Percentiles rank a stretch among this genome's conserved stretches.
These are phyloP conservation scores for Eimeria acervulina DNA, from an alignment of 169 alveolate genomes.

Conservation along the genomic window DNA sequence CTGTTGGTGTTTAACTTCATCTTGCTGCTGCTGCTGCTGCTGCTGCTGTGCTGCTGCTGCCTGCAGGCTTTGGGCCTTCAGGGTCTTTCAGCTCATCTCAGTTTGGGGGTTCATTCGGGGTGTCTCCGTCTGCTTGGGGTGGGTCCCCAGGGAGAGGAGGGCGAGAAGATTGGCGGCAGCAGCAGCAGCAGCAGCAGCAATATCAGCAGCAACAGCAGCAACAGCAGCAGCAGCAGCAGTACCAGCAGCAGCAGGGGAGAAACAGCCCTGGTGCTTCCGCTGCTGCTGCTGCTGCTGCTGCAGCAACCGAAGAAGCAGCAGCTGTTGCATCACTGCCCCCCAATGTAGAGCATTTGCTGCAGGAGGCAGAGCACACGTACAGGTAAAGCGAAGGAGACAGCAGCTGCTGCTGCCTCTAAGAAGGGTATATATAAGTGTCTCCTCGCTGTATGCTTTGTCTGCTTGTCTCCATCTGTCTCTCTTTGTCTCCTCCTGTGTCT, in stretches of 20 bases:
- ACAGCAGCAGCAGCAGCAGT: conserved; percentile 42
- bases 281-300: conserved; percentile 49
- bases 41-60: too few species aligned
- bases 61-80: background rate
- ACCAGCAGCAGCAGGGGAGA: conserved; percentile 14
- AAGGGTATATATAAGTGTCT: background rate
- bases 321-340: conserved; percentile 42
- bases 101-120: background rate
- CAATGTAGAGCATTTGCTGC: conserved; percentile 4
- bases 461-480: too few species aligned
- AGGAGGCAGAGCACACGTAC: background rate
- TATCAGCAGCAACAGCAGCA: conserved; percentile 52
- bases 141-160: background rate
- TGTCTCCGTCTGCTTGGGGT: conserved; percentile 18
- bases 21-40: too few species aligned
- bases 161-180: too few species aligned
- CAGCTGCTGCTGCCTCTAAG: background rate
- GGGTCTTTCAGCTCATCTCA: background rate
- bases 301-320: too few species aligned
- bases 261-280: conserved; percentile 7
- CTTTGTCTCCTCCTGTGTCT: background rate
- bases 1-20: too few species aligned
- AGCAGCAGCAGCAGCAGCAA: conserved; percentile 16
- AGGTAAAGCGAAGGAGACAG: background rate
- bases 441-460: background rate